Evolutionary conservation across 2,329 filamentous ascomycete genomes (phyloP), one percentile per base, ranked within the genome.

Genomic region (Penicillium sp.): DNA sequence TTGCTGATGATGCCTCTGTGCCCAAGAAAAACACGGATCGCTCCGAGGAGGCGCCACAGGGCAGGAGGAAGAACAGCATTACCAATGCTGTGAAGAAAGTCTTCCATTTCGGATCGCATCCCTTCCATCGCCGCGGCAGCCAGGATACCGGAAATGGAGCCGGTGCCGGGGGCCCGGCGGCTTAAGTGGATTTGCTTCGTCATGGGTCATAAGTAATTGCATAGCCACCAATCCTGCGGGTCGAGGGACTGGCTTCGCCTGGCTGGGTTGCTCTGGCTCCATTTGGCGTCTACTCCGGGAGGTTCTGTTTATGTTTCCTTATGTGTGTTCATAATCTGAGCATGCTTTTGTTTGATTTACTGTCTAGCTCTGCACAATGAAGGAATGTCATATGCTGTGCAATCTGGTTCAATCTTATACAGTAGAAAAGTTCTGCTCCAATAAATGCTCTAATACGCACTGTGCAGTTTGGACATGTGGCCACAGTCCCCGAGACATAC

Each of bases 21-120:
- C 63, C 58, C 6, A 67, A 60, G 54, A 60, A 57, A 35, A 46
- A 12, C 21, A 40, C 46, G 3, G 59, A 59, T 23, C 41, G 38
- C n/a, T 23, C 59, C 12, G 51, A 58, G 32, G 52, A 34, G 12
- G 42, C 67, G 2, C 59, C 63, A 3, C 64, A 66, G 49, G 56
- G 63, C 23, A 60, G 67, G 45, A 55, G 67, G 4, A 64, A 69
- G 21, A 70, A 68, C 1, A 68, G 71, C 10, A 73, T 76, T 40
- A 73, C 69, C 12, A 73, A 65, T 40, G 72, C 74, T 3, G 71
- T 76, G 55, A 72, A 72, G 46, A 76, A 75, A 56, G 73, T 76
- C 0, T 60, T 76, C 25, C 68, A 74, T 16, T 67, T 75, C 60
- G 66, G 37, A 15, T 18, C 48, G 9, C 68, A 72, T 53, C 67